Evolutionary conservation across 2,329 filamentous ascomycete genomes (phyloP).

Genomic region (Helminthosporium solani): DNA sequence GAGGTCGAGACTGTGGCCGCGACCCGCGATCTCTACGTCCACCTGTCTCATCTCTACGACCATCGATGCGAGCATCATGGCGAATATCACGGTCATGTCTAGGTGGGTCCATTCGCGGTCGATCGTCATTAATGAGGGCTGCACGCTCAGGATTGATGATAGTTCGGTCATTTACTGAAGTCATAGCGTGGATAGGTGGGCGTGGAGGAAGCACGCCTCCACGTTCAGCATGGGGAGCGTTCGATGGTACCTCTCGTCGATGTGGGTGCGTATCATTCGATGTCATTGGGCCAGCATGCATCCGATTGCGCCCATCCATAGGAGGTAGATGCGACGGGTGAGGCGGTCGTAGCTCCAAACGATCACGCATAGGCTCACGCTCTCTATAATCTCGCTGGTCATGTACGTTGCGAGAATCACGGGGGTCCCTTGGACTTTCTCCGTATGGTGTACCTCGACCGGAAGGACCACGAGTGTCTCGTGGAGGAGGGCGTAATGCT

Average conservation of each 20-base stretch:
- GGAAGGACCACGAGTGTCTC: conserved; percentile 32
- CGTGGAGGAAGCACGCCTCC: conserved; percentile 20
- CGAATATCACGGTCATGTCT: conserved; percentile 5
- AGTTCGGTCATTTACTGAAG: conserved; percentile 20
- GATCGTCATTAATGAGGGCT: conserved; percentile 42
- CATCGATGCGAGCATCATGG: conserved; percentile 1
- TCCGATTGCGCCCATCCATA: conserved; percentile 19
- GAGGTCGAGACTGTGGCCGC: conserved; percentile 3
- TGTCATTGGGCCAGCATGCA: conserved; percentile 23
- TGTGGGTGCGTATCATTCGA: conserved; percentile 24
- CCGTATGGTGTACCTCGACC: conserved; percentile 28
- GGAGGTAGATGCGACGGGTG: conserved; percentile 18
- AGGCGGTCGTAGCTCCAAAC: conserved; percentile 21
- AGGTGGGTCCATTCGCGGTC: conserved; percentile 29
- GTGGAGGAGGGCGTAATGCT: conserved; percentile 32
- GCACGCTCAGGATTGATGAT: conserved; percentile 47
- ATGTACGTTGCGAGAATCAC: conserved; percentile 25
- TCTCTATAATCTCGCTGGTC: conserved; percentile 17
- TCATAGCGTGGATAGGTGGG: conserved; percentile 12
- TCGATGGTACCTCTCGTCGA: conserved; percentile 27
- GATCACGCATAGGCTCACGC: conserved; percentile 22
- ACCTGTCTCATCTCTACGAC: conserved; percentile 1
- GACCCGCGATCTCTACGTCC: conserved; percentile 1
- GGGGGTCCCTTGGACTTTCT: conserved; percentile 24
- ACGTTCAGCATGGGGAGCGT: conserved; percentile 27